Conservation (phyloP, 2,329 filamentous ascomycete genomes). For the Colletotrichum sp. region DNA sequence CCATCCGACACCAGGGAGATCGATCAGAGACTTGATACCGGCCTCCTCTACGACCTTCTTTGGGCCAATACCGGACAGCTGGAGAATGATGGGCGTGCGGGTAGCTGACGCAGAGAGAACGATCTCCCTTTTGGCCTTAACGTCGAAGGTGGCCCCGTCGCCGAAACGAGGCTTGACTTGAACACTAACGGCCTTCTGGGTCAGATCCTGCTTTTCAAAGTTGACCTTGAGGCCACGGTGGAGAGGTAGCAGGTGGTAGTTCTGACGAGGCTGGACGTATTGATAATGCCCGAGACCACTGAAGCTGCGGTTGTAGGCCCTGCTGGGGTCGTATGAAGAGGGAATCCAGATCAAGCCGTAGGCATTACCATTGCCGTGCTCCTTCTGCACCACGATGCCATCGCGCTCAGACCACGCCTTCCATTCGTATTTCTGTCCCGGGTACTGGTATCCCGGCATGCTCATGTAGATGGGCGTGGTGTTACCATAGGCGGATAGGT, state of each 20-base stretch:
- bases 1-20: slow-evolving; percentile 11
- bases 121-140: neutral
- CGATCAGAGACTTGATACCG: neutral
- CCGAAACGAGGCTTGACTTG: neutral
- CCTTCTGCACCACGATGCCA: neutral
- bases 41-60: neutral
- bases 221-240: neutral
- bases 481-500: neutral
- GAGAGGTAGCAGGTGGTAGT: neutral
- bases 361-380: neutral
- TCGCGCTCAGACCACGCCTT: neutral
- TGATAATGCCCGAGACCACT: neutral
- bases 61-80: neutral
- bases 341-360: neutral
- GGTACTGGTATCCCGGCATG: neutral
- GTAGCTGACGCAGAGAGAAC: neutral
- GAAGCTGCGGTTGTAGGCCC: neutral
- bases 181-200: neutral
- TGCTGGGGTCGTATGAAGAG: neutral
- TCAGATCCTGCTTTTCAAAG: neutral
- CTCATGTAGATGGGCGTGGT: neutral
- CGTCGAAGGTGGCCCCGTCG: neutral
- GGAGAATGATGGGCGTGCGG: neutral
- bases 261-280: neutral
- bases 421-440: neutral